Percentiles rank a stretch among this genome's conserved stretches.
phyloP scores from a whole-genome alignment of 2,329 filamentous ascomycete species.

The Talaromyces islandicus region DNA sequence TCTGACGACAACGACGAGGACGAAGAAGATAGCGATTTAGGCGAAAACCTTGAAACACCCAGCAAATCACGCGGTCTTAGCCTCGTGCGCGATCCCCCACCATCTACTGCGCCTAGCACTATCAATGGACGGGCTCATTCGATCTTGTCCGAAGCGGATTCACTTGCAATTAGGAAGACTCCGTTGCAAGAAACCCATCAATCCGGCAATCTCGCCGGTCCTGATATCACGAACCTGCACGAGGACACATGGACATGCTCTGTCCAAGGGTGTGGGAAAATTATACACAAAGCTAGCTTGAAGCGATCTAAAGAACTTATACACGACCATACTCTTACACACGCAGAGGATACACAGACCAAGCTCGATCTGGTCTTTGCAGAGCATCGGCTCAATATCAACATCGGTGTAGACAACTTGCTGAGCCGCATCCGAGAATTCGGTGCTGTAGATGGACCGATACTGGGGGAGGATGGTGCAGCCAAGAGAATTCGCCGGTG shows the following conservation, averaged over 20 bases:
- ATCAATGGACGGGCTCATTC: slow-evolving; percentile 25
- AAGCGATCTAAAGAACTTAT: slow-evolving; percentile 27
- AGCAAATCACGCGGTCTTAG: slow-evolving; percentile 26
- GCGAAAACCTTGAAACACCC: slow-evolving; percentile 26
- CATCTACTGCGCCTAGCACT: slow-evolving; percentile 20
- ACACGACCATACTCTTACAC: slow-evolving; percentile 26
- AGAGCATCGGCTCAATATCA: slow-evolving; percentile 29
- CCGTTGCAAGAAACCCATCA: slow-evolving; percentile 23
- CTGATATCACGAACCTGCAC: slow-evolving; percentile 12
- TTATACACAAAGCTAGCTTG: slow-evolving; percentile 25
- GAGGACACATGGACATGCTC: slow-evolving; percentile 30
- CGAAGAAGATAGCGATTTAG: slow-evolving; percentile 25
- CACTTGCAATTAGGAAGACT: slow-evolving; percentile 18
- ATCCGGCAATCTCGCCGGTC: slow-evolving; percentile 15
- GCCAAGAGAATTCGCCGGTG: slow-evolving; percentile 13
- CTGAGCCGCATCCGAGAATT: slow-evolving; percentile 26
- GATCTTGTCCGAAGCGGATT: slow-evolving; percentile 22
- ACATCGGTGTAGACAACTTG: slow-evolving; percentile 26
- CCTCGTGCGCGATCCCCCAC: slow-evolving; percentile 26
- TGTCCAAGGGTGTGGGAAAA: slow-evolving; percentile 26
- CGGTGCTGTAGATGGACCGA: slow-evolving; percentile 16
- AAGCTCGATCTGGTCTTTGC: slow-evolving; percentile 31
- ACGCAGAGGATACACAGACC: slow-evolving; percentile 30
- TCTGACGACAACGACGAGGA: slow-evolving; percentile 12
- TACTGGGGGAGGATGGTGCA: slow-evolving; percentile 13